A percentile compares a stretch with the other conserved stretches of the same genome.
These are phyloP conservation scores for Berberis thunbergii DNA, from an alignment of 164 flowering plant species.

Conservation along the genomic window DNA sequence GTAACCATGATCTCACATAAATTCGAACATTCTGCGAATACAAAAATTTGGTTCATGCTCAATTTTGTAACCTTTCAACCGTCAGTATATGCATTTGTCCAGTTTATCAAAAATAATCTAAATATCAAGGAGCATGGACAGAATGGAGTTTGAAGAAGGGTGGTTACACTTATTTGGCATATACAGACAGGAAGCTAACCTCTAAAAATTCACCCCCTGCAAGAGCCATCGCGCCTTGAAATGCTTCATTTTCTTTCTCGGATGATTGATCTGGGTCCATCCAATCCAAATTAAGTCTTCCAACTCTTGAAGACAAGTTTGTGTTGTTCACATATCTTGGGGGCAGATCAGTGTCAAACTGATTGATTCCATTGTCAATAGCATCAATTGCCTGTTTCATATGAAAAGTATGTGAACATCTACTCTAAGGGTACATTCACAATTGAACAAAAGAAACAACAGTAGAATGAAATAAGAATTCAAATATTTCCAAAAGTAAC, in stretches of 20 bases:
- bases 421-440: too few species aligned
- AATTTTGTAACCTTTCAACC: too few species aligned
- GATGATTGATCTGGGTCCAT: slow-evolving; percentile 81
- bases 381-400: slow-evolving; percentile 82
- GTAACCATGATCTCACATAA: slow-evolving; percentile 82
- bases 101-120: too few species aligned
- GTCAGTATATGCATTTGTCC: too few species aligned
- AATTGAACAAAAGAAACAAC: too few species aligned
- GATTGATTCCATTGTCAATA: slow-evolving; percentile 84
- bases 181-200: slow-evolving; percentile 23
- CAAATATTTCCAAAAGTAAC: neutral
- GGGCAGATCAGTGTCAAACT: slow-evolving; percentile 68
- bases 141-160: too few species aligned
- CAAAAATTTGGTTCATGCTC: neutral
- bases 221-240: slow-evolving; percentile 68
- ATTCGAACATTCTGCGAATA: slow-evolving; percentile 43
- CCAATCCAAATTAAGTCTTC: slow-evolving; percentile 83
- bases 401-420: neutral
- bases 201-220: slow-evolving; percentile 82
- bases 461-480: too few species aligned
- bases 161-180: too few species aligned
- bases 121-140: too few species aligned
- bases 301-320: slow-evolving; percentile 73
- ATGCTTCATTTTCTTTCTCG: slow-evolving; percentile 82
- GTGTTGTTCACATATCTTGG: slow-evolving; percentile 84